Conservation (phyloP, 371 early-diverging fungal genomes). For the Batrachochytrium dendrobatidis region DNA sequence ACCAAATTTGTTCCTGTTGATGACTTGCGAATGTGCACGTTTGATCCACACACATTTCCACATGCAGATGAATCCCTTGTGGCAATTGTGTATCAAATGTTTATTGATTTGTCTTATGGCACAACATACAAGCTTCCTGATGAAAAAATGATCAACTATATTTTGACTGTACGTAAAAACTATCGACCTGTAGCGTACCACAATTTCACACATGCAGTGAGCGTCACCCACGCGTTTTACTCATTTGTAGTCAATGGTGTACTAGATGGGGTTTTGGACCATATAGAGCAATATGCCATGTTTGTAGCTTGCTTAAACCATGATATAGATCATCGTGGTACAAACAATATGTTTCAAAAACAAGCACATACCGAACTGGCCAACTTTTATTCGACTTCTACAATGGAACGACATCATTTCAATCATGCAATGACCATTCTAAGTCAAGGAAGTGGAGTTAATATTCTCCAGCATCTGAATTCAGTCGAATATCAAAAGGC, state of each 20-base stretch:
- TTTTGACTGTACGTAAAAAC: conserved; percentile 29
- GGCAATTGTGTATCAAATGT: conserved; percentile 20
- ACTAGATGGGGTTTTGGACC: conserved; percentile 7
- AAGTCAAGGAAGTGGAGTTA: conserved; percentile 16
- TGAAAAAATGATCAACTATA: conserved; percentile 17
- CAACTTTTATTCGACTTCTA: conserved; percentile 22
- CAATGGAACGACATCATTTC: conserved; percentile 35
- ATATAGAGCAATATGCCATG: conserved; percentile 28
- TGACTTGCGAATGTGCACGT: conserved; percentile 3
- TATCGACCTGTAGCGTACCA: conserved; percentile 32
- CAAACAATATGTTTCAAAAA: conserved; percentile 32
- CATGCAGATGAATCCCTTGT: conserved; percentile 23
- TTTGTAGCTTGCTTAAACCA: conserved; percentile 30
- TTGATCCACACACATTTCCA: conserved; percentile 25
- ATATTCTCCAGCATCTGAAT: conserved; percentile 21
- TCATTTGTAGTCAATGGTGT: conserved; percentile 11
- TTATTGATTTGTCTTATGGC: conserved; percentile 18
- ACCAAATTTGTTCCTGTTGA: neutral
- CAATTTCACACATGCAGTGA: conserved; percentile 35
- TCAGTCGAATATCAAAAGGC: conserved; percentile 17
- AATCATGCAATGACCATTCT: conserved; percentile 32
- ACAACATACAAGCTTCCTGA: conserved; percentile 16
- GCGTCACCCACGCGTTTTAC: conserved; percentile 30
- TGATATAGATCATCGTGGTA: conserved; percentile 38
- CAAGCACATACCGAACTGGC: conserved; percentile 24